phyloP scores from a whole-genome alignment of 345 rosid genomes.

The Laguncularia racemosa region DNA sequence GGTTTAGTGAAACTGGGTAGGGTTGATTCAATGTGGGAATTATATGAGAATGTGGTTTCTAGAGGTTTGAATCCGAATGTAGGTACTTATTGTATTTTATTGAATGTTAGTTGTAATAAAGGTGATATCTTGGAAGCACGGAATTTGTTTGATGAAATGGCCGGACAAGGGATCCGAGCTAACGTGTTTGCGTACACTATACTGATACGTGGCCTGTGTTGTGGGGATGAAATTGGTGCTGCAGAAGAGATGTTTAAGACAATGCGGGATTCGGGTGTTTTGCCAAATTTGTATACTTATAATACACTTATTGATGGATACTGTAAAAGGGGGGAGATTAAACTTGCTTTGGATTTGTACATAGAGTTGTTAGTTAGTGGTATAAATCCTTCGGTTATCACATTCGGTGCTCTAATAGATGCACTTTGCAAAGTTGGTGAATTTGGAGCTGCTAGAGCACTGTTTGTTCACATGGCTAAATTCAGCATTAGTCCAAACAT shows the following conservation, averaged over 20 bases:
- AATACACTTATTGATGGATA: conserved; percentile 48
- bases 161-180: conserved; percentile 32
- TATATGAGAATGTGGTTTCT: conserved; percentile 31
- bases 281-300: conserved; percentile 48
- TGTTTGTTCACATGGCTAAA: conserved; percentile 47
- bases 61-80: conserved; percentile 49
- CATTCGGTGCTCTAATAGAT: conserved; percentile 46
- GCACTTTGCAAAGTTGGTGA: conserved; percentile 51
- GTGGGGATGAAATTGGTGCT: conserved; percentile 29
- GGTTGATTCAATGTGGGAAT: conserved; percentile 41
- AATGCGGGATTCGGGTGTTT: conserved; percentile 33
- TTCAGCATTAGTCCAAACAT: conserved; percentile 50
- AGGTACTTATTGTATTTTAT: conserved; percentile 47
- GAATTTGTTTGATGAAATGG: conserved; percentile 40
- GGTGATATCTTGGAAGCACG: conserved; percentile 32
- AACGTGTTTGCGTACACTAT: conserved; percentile 46
- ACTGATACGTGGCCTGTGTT: conserved; percentile 42
- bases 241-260: conserved; percentile 33
- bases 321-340: conserved; percentile 34
- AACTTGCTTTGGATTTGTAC: conserved; percentile 35
- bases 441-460: conserved; percentile 31
- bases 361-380: conserved; percentile 29
- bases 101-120: conserved; percentile 47
- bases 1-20: conserved; percentile 36
- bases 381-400: conserved; percentile 43